A percentile compares a stretch with the other conserved stretches of the same genome.
Evolutionary conservation across 192 early-diverging fungal species (phyloP).

Genomic region (Entophlyctis luteolus): DNA sequence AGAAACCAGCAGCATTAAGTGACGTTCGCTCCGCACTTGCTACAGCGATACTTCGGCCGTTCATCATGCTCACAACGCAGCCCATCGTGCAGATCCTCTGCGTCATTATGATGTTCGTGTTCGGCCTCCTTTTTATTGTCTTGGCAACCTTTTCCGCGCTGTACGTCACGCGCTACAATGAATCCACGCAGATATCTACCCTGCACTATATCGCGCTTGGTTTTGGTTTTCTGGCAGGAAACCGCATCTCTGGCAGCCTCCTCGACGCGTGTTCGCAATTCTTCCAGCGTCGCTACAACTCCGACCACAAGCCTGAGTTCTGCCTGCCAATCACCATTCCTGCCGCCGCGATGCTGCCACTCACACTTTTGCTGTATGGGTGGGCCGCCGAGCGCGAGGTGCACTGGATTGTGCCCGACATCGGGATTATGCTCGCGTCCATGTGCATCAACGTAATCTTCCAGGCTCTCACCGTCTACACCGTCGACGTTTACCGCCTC

Average conservation of each 20-base stretch:
- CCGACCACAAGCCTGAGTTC: not conserved
- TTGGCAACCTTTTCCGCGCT: not conserved
- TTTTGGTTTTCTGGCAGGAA: not conserved
- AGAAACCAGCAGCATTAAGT: not conserved
- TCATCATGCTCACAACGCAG: not conserved
- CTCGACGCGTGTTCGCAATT: not conserved
- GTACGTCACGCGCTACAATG: not conserved
- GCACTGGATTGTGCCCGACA: slow-evolving; percentile 5
- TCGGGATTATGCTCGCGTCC: not conserved
- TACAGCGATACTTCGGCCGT: not conserved
- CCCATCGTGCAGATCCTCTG: not conserved
- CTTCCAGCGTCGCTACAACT: not conserved
- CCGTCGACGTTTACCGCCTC: not conserved
- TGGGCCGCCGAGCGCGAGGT: not conserved
- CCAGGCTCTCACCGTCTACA: not conserved
- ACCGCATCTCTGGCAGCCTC: not conserved
- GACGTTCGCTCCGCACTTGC: too few species aligned
- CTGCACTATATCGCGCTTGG: not conserved
- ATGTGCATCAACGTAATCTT: not conserved
- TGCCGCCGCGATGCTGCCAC: not conserved
- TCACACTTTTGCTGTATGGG: not conserved
- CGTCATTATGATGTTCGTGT: not conserved
- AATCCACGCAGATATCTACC: not conserved
- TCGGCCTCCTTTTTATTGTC: not conserved
- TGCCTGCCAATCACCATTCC: not conserved